Conservation (phyloP, 2,329 filamentous ascomycete genomes). For the Coniochaeta sp. region DNA sequence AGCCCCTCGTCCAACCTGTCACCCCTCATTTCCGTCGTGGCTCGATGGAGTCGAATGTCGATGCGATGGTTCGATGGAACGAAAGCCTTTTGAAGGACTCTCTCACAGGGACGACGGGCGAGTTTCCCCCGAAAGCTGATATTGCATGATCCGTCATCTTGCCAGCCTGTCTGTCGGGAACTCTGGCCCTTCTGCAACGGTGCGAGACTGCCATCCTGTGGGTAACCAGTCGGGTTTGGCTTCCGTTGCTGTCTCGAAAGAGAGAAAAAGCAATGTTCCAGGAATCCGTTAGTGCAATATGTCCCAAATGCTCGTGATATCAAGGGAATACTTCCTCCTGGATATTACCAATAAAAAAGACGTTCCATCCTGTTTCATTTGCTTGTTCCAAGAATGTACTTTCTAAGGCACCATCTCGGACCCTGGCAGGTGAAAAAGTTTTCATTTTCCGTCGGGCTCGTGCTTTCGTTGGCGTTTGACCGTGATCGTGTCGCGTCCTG, state of each 20-base stretch:
- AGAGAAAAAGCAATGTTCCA: neutral
- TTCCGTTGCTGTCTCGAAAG: neutral
- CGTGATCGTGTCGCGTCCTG: conserved; percentile 1
- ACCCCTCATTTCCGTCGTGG: conserved; percentile 2
- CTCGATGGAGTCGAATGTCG: conserved; percentile 2
- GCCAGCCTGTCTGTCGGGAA: neutral
- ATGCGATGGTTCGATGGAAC: neutral
- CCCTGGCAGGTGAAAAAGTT: neutral
- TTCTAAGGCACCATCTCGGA: neutral
- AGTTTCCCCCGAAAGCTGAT: neutral
- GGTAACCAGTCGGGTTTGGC: neutral
- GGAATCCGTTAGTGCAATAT: neutral
- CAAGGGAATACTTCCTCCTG: neutral
- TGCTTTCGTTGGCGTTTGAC: neutral
- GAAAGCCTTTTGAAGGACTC: neutral
- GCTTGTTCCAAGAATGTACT: neutral
- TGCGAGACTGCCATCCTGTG: neutral
- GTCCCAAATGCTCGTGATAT: neutral
- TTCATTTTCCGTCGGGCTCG: neutral
- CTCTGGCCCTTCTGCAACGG: neutral
- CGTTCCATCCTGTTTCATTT: neutral
- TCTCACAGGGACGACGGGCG: neutral
- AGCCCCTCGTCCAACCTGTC: neutral
- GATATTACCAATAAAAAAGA: neutral
- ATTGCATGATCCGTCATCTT: neutral